Evolutionary conservation across 306 rosid species (phyloP).

Genomic region (Cucurbita ficifolia): DNA sequence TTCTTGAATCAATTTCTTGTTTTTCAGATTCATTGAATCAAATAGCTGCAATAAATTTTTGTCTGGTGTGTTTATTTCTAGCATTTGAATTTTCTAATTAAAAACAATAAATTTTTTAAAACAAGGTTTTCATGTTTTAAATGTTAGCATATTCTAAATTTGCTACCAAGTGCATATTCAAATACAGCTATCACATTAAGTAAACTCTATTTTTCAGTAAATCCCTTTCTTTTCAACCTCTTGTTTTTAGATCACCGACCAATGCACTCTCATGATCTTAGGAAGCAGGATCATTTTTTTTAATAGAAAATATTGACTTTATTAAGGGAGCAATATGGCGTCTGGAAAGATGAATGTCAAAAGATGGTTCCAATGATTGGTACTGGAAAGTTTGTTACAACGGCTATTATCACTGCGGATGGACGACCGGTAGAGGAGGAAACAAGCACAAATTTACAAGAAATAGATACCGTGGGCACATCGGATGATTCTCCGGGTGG

Average conservation of each 20-base stretch:
- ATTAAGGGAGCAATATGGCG: conserved; percentile 55
- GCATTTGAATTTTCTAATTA: neutral
- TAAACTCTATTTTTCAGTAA: neutral
- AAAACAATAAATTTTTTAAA: neutral
- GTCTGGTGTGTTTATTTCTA: neutral
- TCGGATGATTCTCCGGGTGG: neutral
- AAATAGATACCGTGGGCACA: neutral
- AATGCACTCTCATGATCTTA: neutral
- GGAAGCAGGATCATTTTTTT: neutral
- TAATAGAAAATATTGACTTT: neutral
- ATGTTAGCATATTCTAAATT: neutral
- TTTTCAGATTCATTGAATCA: neutral
- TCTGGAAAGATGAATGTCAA: conserved; percentile 80
- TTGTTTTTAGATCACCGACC: neutral
- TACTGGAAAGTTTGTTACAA: conserved; percentile 47
- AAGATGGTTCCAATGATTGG: conserved; percentile 64
- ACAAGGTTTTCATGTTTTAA: neutral
- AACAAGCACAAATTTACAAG: conserved; percentile 5
- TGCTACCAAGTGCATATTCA: neutral
- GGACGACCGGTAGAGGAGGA: conserved; percentile 35
- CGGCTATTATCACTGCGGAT: conserved; percentile 41
- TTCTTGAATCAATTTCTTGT: neutral
- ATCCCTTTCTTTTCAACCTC: neutral
- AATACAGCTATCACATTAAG: neutral
- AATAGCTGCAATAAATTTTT: neutral